Evolutionary conservation across 2,329 filamentous ascomycete genomes (phyloP).

Genomic region (Penicillium paneum): DNA sequence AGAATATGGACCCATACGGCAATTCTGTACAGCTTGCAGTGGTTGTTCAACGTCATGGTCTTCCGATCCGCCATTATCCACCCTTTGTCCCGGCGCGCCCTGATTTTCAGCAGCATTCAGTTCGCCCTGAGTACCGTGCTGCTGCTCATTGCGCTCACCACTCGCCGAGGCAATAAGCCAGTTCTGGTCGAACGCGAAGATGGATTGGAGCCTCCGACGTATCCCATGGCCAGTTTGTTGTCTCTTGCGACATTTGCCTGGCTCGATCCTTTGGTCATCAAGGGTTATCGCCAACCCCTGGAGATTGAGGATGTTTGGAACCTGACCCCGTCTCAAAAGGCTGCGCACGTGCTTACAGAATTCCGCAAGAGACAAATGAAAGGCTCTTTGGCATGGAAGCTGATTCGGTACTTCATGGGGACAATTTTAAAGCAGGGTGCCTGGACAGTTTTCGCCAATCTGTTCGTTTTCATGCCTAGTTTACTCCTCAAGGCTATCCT

Average conservation of each 20-base stretch:
- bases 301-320: slow-evolving; percentile 92
- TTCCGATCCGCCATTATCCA: slow-evolving; percentile 86
- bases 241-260: slow-evolving; percentile 85
- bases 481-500: slow-evolving; percentile 86
- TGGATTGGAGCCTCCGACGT: slow-evolving; percentile 78
- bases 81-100: slow-evolving; percentile 60
- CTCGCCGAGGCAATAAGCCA: slow-evolving; percentile 86
- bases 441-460: slow-evolving; percentile 74
- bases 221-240: slow-evolving; percentile 82
- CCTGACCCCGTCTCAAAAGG: slow-evolving; percentile 81
- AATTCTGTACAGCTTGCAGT: slow-evolving; percentile 75
- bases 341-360: slow-evolving; percentile 70
- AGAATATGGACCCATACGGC: slow-evolving; percentile 92
- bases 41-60: slow-evolving; percentile 70
- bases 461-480: slow-evolving; percentile 89
- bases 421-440: slow-evolving; percentile 71
- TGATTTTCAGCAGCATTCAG: slow-evolving; percentile 66
- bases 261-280: slow-evolving; percentile 85
- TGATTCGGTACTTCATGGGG: slow-evolving; percentile 79
- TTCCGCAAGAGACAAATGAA: slow-evolving; percentile 87
- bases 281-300: slow-evolving; percentile 79
- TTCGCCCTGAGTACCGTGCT: slow-evolving; percentile 74
- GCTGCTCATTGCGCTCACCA: slow-evolving; percentile 71
- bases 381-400: slow-evolving; percentile 70
- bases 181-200: slow-evolving; percentile 87